Base-by-base conservation (phyloP, 148 eudicot species). In the Cornus florida region DNA sequence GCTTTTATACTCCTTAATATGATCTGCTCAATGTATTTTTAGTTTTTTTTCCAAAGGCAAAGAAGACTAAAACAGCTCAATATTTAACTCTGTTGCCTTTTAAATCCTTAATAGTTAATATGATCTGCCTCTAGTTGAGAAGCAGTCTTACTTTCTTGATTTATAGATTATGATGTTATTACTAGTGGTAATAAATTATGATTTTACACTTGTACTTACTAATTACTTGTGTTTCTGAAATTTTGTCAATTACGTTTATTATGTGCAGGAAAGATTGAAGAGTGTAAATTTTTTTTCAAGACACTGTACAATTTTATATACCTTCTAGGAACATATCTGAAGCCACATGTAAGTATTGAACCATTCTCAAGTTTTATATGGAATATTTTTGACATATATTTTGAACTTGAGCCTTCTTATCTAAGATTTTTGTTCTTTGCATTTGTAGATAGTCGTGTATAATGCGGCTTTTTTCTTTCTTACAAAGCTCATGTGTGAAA, bases 301-400 rank as follows among this genome's bases (percentile, higher is more conserved):
- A 91, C 92, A 14, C 79, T 94, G 72, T 94, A 97, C 82, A 90
- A 85, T 77, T 92, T 94, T 84, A 92, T 92, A 19, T 92, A 94
- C 84, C 93, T 94, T 59, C 81, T 97, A 89, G 95, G 97, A 76
- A 97, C 99, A 32, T 97, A 94, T 88, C 77, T 90, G 73, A 97
- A 94, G 83, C 99, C 99, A 81, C 87, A 92, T 84, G 99, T 96
- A 80, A 92, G 99, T 82, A 74, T 53, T 76, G 32, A 39, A 72
- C 31, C 12, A 35, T 20, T 71, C 24, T 77, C 24, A 57, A 11
- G 64, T 56, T 46, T 69, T 77, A 32, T 23, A 67, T 78, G 13
- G 24, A 17, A 41, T 31, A 23, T 38, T 41, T 38, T 67, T 35
- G 19, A 10, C 74, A 28, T 24, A 16, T 10, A 11, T 75, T 39